A percentile compares a stretch with the other conserved stretches of the same genome.
phyloP scores from a whole-genome alignment of 345 rosid species.

The Citrus mangshanensis region DNA sequence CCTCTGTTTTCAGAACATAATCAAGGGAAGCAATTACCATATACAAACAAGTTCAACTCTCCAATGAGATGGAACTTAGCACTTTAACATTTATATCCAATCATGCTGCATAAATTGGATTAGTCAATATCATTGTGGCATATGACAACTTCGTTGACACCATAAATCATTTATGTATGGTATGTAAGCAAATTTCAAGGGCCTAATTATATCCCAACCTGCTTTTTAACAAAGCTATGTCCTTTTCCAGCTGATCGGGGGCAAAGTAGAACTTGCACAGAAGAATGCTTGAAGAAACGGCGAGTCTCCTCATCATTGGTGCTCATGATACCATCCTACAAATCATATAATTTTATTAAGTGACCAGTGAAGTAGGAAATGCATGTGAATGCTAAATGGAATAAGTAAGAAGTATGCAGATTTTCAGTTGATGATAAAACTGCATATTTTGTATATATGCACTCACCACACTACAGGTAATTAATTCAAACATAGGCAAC shows the following conservation, averaged over 20 bases:
- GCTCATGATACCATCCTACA: slow-evolving; percentile 82
- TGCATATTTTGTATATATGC: neutral
- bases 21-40: neutral
- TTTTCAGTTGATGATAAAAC: neutral
- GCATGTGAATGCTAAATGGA: neutral
- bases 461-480: neutral
- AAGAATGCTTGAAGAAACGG: slow-evolving; percentile 80
- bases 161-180: neutral
- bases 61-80: neutral
- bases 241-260: slow-evolving; percentile 87
- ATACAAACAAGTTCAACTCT: neutral
- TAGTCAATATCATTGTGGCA: neutral
- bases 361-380: neutral
- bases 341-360: slow-evolving; percentile 14
- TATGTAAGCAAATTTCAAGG: neutral
- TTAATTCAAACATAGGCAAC: neutral
- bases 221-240: slow-evolving; percentile 72
- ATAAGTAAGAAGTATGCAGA: neutral
- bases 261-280: slow-evolving; percentile 86
- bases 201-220: slow-evolving; percentile 42
- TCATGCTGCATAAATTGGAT: neutral
- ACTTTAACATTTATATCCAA: neutral
- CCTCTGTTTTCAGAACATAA: neutral
- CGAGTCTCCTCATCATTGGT: slow-evolving; percentile 92
- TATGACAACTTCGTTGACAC: neutral